Percentiles rank a stretch among this genome's conserved stretches.
Conservation (phyloP, 1,284 basidiomycete species). For the Pseudozyma thailandica region DNA sequence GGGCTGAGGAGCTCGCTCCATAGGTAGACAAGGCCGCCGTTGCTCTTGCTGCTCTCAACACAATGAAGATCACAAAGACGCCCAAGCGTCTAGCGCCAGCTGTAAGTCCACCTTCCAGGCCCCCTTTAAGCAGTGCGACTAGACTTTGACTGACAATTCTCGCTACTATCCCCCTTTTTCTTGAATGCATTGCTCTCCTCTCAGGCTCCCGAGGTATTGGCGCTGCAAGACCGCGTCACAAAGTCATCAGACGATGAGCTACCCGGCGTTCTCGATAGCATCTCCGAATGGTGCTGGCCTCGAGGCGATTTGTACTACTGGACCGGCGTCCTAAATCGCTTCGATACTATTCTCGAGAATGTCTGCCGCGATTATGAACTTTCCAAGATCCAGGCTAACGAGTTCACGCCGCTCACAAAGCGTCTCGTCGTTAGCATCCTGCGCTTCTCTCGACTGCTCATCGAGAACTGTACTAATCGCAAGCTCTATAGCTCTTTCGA, state of each 20-base stretch:
- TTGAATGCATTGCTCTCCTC: background rate
- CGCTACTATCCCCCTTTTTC: no score
- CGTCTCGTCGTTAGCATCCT: conserved; percentile 82
- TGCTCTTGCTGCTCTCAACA: background rate
- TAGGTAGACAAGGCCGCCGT: conserved; percentile 14
- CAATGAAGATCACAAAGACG: conserved; percentile 67
- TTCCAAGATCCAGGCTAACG: conserved; percentile 73
- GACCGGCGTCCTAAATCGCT: conserved; percentile 93
- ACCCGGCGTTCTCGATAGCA: conserved; percentile 53
- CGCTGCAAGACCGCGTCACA: conserved; percentile 53
- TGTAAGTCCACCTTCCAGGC: conserved; percentile 40
- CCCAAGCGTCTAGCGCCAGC: conserved; percentile 64
- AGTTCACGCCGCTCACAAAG: conserved; percentile 83
- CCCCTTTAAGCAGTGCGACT: no score
- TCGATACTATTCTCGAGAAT: conserved; percentile 86
- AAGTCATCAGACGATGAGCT: conserved; percentile 60
- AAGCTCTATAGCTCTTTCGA: conserved; percentile 98
- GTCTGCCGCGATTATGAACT: conserved; percentile 79
- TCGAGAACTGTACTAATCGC: conserved; percentile 98
- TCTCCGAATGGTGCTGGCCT: conserved; percentile 84
- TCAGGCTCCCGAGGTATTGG: conserved; percentile 54
- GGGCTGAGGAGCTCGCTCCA: no score
- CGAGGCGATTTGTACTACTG: conserved; percentile 96
- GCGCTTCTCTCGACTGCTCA: conserved; percentile 84
- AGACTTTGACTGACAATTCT: no score